Conservation (phyloP, 768 basidiomycete species). For the Panaeolus papilionaceus region DNA sequence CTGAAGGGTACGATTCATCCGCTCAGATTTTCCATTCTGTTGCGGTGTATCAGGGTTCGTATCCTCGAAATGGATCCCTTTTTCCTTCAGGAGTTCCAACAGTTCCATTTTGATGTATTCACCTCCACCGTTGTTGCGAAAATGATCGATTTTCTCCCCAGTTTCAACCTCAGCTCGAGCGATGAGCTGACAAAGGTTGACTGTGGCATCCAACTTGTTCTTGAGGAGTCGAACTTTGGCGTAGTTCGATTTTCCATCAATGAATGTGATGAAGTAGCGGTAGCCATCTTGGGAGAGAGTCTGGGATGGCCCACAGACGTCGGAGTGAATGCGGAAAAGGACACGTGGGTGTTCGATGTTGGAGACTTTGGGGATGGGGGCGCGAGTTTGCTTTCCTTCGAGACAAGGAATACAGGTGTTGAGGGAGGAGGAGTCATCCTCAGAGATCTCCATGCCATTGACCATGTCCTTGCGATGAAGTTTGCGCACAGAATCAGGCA, state of each 20-base stretch:
- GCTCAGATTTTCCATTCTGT: conserved; percentile 19
- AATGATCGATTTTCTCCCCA: conserved; percentile 7
- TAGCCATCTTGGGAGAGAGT: conserved; percentile 11
- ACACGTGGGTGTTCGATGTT: conserved; percentile 5
- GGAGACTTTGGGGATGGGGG: conserved; percentile 15
- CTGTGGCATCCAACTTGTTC: conserved; percentile 11
- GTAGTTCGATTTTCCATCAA: conserved; percentile 18
- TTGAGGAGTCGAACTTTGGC: conserved; percentile 14
- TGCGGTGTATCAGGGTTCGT: conserved; percentile 18
- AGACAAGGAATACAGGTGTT: neutral
- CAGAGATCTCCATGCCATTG: conserved; percentile 18
- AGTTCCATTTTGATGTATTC: conserved; percentile 18
- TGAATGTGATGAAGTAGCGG: conserved; percentile 20
- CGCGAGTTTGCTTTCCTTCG: neutral
- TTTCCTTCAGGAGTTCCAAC: conserved; percentile 10
- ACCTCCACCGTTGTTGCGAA: conserved; percentile 13
- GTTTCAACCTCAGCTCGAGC: conserved; percentile 16
- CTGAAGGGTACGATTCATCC: conserved; percentile 16
- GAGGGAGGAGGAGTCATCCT: conserved; percentile 3
- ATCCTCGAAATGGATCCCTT: conserved; percentile 19
- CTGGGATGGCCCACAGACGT: conserved; percentile 20
- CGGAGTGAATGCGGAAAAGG: conserved; percentile 10
- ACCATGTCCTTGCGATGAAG: conserved; percentile 21
- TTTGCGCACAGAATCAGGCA: conserved; percentile 15
- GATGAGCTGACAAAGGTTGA: neutral